Percentiles rank a stretch among this genome's conserved stretches.
phyloP scores from a whole-genome alignment of 805 yeast genomes.

The Pichia scutulata region DNA sequence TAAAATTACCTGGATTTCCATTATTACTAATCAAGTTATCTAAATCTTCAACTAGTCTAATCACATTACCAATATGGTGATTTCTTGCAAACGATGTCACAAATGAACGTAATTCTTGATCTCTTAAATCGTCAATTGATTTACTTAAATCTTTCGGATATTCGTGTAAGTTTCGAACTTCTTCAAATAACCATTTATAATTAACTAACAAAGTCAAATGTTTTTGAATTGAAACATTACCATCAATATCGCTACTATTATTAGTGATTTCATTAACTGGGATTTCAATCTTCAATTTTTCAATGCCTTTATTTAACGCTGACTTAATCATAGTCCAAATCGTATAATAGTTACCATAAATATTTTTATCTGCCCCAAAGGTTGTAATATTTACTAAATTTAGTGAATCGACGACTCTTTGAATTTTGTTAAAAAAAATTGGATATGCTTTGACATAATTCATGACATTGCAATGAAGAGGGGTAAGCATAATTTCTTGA shows the following conservation, averaged over 20 bases:
- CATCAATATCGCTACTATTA: constrained; percentile 7
- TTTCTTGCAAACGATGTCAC: constrained; percentile 36
- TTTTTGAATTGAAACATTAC: constrained; percentile 8
- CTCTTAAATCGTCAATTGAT: constrained; percentile 24
- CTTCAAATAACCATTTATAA: constrained; percentile 43
- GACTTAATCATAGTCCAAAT: constrained; percentile 19
- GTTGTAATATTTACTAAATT: constrained; percentile 9
- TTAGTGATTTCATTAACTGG: background rate
- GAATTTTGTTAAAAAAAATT: constrained; percentile 35
- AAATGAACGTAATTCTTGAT: constrained; percentile 35
- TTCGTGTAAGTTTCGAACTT: constrained; percentile 23
- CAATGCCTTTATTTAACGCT: constrained; percentile 9
- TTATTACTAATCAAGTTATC: constrained; percentile 40
- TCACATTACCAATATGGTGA: constrained; percentile 58
- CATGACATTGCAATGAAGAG: constrained; percentile 27
- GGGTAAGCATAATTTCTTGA: constrained; percentile 29
- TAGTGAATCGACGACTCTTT: constrained; percentile 20
- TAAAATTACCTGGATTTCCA: constrained; percentile 48
- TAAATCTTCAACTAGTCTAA: constrained; percentile 57
- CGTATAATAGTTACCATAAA: constrained; percentile 15
- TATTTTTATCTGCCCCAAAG: constrained; percentile 13
- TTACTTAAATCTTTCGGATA: constrained; percentile 18
- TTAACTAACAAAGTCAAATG: constrained; percentile 44
- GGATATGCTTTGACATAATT: constrained; percentile 42
- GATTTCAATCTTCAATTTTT: constrained; percentile 5